Percentiles rank a stretch among this genome's conserved stretches.
Conservation (phyloP, 371 early-diverging fungal genomes). For the Amoeboaphelidium occidentale region DNA sequence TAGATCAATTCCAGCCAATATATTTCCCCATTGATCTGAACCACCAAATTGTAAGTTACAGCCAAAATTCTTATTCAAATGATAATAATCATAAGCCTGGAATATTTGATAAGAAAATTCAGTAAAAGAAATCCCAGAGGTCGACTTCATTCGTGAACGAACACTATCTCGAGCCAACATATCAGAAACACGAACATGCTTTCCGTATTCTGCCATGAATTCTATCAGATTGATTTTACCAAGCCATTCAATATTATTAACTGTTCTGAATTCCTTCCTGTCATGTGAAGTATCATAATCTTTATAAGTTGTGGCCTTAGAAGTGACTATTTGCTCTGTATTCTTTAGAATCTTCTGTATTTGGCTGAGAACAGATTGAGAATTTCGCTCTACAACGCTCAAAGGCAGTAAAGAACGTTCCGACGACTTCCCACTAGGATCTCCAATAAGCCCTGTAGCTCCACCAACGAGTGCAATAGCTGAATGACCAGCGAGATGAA, state of each 20-base stretch:
- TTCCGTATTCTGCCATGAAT: constrained; percentile 50
- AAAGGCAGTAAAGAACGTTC: constrained; percentile 41
- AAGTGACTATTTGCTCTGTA: constrained; percentile 28
- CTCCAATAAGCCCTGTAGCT: constrained; percentile 82
- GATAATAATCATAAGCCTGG: constrained; percentile 80
- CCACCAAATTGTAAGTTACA: constrained; percentile 46
- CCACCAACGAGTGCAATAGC: constrained; percentile 71
- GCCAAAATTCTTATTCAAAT: constrained; percentile 30
- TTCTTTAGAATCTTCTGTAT: constrained; percentile 38
- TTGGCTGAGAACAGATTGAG: constrained; percentile 36
- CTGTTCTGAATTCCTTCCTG: constrained; percentile 18
- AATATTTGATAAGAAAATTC: constrained; percentile 87
- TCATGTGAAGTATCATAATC: constrained; percentile 7
- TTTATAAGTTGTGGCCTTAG: constrained; percentile 9
- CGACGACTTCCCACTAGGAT: constrained; percentile 59
- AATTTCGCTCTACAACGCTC: constrained; percentile 30
- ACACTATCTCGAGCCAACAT: constrained; percentile 77
- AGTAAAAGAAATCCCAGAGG: constrained; percentile 72
- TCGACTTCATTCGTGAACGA: constrained; percentile 33
- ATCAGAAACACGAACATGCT: constrained; percentile 43
- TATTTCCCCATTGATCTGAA: constrained; percentile 95
- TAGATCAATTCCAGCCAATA: constrained; percentile 73
- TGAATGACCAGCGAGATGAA: constrained; percentile 55
- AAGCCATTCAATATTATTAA: constrained; percentile 68
- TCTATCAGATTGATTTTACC: constrained; percentile 41